These are phyloP conservation scores for Chlamydomonas sphaeroides DNA, from an alignment of 139 green algal genomes.

Conservation along the genomic window DNA sequence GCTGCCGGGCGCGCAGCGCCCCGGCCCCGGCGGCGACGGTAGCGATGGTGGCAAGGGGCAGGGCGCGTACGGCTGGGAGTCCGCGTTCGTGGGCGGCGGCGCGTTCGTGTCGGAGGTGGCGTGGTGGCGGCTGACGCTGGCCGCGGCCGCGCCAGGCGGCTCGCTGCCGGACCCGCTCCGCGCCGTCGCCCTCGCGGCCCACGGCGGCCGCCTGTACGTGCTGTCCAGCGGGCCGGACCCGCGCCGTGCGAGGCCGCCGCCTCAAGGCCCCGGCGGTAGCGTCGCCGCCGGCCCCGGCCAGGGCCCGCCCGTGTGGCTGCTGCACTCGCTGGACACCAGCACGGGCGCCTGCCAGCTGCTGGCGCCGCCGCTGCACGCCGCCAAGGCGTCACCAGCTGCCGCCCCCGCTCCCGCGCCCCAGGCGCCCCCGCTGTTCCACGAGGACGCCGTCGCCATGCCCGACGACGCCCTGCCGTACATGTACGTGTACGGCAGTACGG, in stretches of 20 bases:
- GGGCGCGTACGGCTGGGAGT: not conserved
- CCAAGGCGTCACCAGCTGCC: not conserved
- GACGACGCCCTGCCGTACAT: slow-evolving; percentile 31
- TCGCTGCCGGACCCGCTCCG: not conserved
- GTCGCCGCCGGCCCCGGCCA: too few relatives aligned
- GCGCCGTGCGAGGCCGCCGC: too few relatives aligned
- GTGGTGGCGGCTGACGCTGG: slow-evolving; percentile 12
- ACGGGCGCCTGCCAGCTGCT: not conserved
- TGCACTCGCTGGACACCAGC: not conserved
- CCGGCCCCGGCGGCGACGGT: not conserved
- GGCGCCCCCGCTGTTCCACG: not conserved
- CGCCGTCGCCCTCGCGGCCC: not conserved
- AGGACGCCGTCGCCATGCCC: slow-evolving; percentile 14
- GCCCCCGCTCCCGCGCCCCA: too few relatives aligned
- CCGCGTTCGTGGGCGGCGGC: not conserved
- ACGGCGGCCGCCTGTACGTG: not conserved
- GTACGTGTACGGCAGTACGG: slow-evolving; percentile 30
- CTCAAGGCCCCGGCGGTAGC: too few relatives aligned
- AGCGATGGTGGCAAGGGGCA: not conserved
- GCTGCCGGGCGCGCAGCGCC: not conserved
- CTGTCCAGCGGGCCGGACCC: not conserved
- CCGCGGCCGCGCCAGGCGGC: not conserved
- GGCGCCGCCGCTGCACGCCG: not conserved
- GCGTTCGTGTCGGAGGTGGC: not conserved
- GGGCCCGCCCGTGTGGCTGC: slow-evolving; percentile 2